These are phyloP conservation scores for Clavispora fructus DNA, from an alignment of 805 yeast genomes.

Conservation along the genomic window DNA sequence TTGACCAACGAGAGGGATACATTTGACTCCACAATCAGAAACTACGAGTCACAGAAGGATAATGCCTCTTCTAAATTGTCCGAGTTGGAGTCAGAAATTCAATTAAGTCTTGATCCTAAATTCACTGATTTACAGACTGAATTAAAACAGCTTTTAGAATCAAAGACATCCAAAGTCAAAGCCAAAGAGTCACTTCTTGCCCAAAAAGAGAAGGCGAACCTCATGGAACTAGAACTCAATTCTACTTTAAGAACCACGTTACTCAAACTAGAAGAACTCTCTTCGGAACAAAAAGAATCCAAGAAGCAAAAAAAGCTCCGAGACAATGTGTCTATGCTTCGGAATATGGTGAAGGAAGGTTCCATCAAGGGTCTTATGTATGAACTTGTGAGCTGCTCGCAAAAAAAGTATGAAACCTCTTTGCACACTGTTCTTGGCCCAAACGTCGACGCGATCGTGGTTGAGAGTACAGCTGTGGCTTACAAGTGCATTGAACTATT, in stretches of 20 bases:
- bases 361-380: conserved; percentile 79
- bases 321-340: conserved; percentile 66
- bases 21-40: conserved; percentile 21
- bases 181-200: conserved; percentile 25
- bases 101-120: conserved; percentile 34
- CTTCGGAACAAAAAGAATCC: conserved; percentile 72
- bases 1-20: conserved; percentile 42
- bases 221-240: conserved; percentile 57
- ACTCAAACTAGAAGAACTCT: conserved; percentile 60
- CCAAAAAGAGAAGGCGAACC: conserved; percentile 30
- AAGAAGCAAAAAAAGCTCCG: conserved; percentile 62
- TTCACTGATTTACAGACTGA: conserved; percentile 23
- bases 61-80: conserved; percentile 34
- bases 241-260: conserved; percentile 57
- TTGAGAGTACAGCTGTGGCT: conserved; percentile 65
- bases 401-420: conserved; percentile 67
- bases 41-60: conserved; percentile 26
- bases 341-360: conserved; percentile 61
- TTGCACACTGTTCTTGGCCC: conserved; percentile 74
- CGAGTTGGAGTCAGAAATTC: conserved; percentile 31
- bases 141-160: conserved; percentile 25
- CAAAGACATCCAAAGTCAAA: conserved; percentile 22
- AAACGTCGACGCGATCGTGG: conserved; percentile 77
- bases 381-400: conserved; percentile 75
- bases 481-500: conserved; percentile 71